Conservation (phyloP, 192 early-diverging fungal genomes). For the Jimgerdemannia flammicorona region DNA sequence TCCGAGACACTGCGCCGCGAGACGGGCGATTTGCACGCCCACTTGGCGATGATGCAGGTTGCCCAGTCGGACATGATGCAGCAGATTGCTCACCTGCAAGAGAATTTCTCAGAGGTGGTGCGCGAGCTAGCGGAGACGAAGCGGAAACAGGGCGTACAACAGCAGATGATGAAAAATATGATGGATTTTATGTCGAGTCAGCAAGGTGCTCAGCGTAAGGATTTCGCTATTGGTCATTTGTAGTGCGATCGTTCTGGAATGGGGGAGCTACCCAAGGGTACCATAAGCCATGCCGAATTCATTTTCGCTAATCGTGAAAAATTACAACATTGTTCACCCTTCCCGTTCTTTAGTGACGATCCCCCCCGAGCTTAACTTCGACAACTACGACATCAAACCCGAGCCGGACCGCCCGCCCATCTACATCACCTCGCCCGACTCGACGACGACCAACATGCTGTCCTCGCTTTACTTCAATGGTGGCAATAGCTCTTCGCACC, state of each 20-base stretch:
- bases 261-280: no score
- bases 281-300: background rate
- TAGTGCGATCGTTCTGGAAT: no score
- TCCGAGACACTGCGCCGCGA: slow-evolving; percentile 70
- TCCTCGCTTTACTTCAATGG: slow-evolving; percentile 20
- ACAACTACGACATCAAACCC: slow-evolving; percentile 11
- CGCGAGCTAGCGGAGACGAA: slow-evolving; percentile 72
- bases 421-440: slow-evolving; percentile 55
- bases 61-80: slow-evolving; percentile 71
- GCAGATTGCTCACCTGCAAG: slow-evolving; percentile 70
- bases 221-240: background rate
- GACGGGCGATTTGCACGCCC: slow-evolving; percentile 70
- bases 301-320: no score
- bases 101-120: slow-evolving; percentile 66
- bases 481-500: slow-evolving; percentile 1
- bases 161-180: slow-evolving; percentile 63
- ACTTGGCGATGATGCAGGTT: slow-evolving; percentile 75
- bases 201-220: slow-evolving; percentile 23
- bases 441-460: slow-evolving; percentile 28
- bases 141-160: slow-evolving; percentile 64
- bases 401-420: slow-evolving; percentile 40
- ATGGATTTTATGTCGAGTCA: slow-evolving; percentile 51
- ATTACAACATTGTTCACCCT: no score
- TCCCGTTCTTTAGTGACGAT: slow-evolving; percentile 5
- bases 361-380: slow-evolving; percentile 23